Base-by-base conservation (phyloP, 202 grass and related monocot species). In the Saccharum hybrid region DNA sequence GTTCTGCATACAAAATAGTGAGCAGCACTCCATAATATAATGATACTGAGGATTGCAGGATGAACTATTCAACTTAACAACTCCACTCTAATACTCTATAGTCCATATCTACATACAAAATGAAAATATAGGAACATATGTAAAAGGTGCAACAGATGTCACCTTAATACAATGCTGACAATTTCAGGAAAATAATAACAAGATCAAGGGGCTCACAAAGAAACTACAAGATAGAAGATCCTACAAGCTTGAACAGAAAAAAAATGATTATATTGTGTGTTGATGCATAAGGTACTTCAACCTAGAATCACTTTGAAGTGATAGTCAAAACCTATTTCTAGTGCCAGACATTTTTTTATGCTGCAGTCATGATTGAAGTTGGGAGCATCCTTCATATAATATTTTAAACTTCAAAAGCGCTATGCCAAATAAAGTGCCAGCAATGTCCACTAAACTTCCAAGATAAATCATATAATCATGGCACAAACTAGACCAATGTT, bases 81-180 rank as follows among this genome's bases (percentile, higher is more conserved):
- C 14, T 28, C 1, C 23, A 51, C 16, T 67, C 41, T 78, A 31
- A 82, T 66, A 8, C 21, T 31, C 46, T 59, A 82, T 28, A 82
- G 2, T 26, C 7, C 42, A 64, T 18, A 72, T 16, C 38, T 83
- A 78, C 19, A 52, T 83, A 78, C 13, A 54, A 81, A 83, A 77
- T 77, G 11, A 36, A 36, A 85, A 73, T 72, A 86, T 39, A 43
- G 22, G 34, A 45, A 13, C 5, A 30, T 2, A 7, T 59, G 49
- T 26, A 36, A 36, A 66, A 74, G 16, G 13, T 66, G n/a, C 52
- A 72, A 8, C 21, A 19, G 0, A 59, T 34, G 11, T 1, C 10
- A 66, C 57, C 46, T 48, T 8, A 45, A 80, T 12, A 39, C 5
- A 68, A 45, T 67, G 10, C 30, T 66, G n/a, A 28, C 8, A 61